These are phyloP conservation scores for Thermothielavioides terrestris DNA, from an alignment of 495 filamentous ascomycete species.

Conservation along the genomic window DNA sequence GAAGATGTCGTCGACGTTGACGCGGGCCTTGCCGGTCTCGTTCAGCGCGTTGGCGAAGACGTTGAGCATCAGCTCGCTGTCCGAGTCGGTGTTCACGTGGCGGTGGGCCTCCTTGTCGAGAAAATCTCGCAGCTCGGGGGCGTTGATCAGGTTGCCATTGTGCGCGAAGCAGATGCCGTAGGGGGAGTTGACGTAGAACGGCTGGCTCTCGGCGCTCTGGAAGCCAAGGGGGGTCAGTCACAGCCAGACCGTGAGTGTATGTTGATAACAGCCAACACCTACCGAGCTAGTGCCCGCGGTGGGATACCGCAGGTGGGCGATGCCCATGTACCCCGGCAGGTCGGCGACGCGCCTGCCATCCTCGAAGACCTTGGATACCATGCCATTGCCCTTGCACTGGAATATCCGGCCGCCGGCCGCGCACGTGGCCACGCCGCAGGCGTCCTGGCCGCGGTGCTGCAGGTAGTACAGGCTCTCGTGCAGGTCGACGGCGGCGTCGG, in stretches of 20 bases:
- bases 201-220: conserved; percentile 65
- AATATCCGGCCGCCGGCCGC: conserved; percentile 70
- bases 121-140: conserved; percentile 64
- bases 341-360: conserved; percentile 67
- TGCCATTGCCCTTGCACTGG: conserved; percentile 87
- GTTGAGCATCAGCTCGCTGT: conserved; percentile 92
- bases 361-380: conserved; percentile 77
- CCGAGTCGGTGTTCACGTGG: conserved; percentile 94
- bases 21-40: conserved; percentile 91
- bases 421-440: conserved; percentile 78
- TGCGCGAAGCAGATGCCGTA: conserved; percentile 57
- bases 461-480: conserved; percentile 88
- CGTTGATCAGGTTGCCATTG: conserved; percentile 95
- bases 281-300: conserved; percentile 76
- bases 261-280: conserved; percentile 3
- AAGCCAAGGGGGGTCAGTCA: background rate
- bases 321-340: conserved; percentile 82
- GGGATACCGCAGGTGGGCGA: conserved; percentile 84
- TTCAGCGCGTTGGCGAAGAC: conserved; percentile 90
- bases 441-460: conserved; percentile 81
- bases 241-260: background rate
- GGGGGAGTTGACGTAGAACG: conserved; percentile 89
- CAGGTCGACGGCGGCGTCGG: conserved; percentile 50
- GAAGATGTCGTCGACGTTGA: conserved; percentile 87
- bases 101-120: conserved; percentile 84